Conservation (phyloP, 2,329 filamentous ascomycete species). For the Ampelomyces quisqualis region DNA sequence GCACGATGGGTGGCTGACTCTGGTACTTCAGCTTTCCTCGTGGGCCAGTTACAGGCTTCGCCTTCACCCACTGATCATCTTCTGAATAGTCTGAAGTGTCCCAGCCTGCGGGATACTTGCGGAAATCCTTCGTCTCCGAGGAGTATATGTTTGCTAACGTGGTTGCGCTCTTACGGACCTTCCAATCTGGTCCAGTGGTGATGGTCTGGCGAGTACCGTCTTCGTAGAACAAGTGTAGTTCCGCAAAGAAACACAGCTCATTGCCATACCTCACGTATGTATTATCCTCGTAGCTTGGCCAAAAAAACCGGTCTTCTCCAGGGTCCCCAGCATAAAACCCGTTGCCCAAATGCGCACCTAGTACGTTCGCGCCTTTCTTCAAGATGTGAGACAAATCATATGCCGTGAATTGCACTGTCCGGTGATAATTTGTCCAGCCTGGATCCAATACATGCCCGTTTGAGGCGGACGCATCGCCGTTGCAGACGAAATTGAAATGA, state of each 20-base stretch:
- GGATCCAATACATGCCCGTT: constrained; percentile 34
- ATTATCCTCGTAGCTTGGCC: constrained; percentile 49
- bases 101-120: constrained; percentile 42
- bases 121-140: constrained; percentile 44
- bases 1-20: constrained; percentile 43
- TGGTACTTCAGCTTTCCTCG: constrained; percentile 45
- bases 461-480: constrained; percentile 38
- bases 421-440: constrained; percentile 47
- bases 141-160: constrained; percentile 47
- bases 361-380: constrained; percentile 34
- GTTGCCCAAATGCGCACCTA: constrained; percentile 45
- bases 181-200: constrained; percentile 45
- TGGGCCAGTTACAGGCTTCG: constrained; percentile 45
- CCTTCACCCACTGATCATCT: constrained; percentile 34
- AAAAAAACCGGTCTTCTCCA: constrained; percentile 46
- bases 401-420: constrained; percentile 47
- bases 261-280: constrained; percentile 41
- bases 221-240: constrained; percentile 43
- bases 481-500: constrained; percentile 45
- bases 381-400: constrained; percentile 47
- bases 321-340: constrained; percentile 51
- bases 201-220: constrained; percentile 42
- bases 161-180: constrained; percentile 43
- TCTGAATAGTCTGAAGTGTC: constrained; percentile 29
- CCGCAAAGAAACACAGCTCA: constrained; percentile 47